Conservation (phyloP, 352 stramenopile genomes). For the Ophiocytium majus region DNA sequence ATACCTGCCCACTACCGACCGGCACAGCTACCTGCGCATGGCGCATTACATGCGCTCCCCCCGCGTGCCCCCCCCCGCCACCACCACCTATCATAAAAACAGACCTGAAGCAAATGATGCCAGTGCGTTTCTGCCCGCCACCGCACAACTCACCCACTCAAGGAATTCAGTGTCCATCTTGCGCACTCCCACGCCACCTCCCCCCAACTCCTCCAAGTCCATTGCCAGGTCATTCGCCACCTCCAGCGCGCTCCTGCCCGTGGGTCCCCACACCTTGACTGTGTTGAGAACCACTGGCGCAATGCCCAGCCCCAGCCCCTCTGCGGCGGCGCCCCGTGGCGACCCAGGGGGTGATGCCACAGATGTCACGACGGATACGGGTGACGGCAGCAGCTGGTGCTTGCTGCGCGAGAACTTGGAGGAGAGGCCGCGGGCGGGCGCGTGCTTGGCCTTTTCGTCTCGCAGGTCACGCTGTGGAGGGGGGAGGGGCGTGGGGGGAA, state of each 20-base stretch:
- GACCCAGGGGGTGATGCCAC: neutral
- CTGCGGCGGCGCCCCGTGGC: no score
- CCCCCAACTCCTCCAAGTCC: neutral
- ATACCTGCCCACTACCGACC: no score
- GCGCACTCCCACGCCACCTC: neutral
- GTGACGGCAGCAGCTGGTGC: no score
- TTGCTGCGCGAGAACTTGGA: neutral
- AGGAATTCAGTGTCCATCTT: neutral
- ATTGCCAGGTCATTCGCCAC: neutral
- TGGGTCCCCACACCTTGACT: neutral
- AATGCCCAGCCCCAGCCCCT: neutral
- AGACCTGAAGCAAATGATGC: no score
- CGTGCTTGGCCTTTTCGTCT: neutral
- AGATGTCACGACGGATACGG: no score
- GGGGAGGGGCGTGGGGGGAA: neutral
- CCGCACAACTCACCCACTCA: constrained; percentile 7
- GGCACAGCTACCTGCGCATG: no score
- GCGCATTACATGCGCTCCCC: no score
- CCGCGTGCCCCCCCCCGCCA: no score
- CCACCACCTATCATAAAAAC: no score
- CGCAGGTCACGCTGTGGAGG: neutral
- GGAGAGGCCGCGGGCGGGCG: neutral
- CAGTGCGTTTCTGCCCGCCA: no score
- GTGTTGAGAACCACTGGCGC: neutral
- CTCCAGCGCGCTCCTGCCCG: neutral